phyloP scores from a whole-genome alignment of 306 rosid genomes.

The Prosopis cineraria region DNA sequence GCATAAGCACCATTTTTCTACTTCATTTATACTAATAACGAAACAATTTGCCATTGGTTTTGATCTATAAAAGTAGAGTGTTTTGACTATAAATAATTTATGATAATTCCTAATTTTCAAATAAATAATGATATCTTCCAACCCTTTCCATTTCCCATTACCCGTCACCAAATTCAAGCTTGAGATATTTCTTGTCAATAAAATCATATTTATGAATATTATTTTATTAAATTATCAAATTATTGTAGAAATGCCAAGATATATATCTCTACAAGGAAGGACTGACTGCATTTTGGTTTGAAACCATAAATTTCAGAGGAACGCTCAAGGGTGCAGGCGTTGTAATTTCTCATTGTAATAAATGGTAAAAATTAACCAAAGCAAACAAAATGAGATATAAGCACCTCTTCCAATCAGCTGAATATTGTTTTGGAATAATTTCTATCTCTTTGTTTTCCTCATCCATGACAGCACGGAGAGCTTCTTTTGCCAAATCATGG shows the following conservation, averaged over 20 bases:
- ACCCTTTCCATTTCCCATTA: not conserved
- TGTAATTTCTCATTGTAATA: constrained; percentile 1
- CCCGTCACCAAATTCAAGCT: constrained; percentile 10
- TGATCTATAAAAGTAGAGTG: not conserved
- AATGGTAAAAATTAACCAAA: not conserved
- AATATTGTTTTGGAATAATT: constrained; percentile 81
- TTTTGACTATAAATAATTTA: not conserved
- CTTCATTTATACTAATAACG: constrained; percentile 3
- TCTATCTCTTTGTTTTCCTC: constrained; percentile 66
- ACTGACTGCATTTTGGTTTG: not conserved
- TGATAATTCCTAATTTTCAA: not conserved
- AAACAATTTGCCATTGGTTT: not conserved
- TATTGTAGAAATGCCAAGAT: not conserved
- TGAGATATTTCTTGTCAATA: constrained; percentile 7
- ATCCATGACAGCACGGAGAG: constrained; percentile 74
- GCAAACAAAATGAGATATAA: constrained; percentile 26
- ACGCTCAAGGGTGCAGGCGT: not conserved
- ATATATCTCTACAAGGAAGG: not conserved
- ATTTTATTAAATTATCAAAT: not conserved
- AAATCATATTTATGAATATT: constrained; percentile 9
- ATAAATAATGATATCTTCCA: not conserved
- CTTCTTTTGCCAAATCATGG: constrained; percentile 62
- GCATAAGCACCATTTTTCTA: not conserved
- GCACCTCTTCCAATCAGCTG: constrained; percentile 84
- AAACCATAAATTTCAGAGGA: constrained; percentile 15